Conservation (phyloP, 129 eudicot genomes). For the Apium graveolens region DNA sequence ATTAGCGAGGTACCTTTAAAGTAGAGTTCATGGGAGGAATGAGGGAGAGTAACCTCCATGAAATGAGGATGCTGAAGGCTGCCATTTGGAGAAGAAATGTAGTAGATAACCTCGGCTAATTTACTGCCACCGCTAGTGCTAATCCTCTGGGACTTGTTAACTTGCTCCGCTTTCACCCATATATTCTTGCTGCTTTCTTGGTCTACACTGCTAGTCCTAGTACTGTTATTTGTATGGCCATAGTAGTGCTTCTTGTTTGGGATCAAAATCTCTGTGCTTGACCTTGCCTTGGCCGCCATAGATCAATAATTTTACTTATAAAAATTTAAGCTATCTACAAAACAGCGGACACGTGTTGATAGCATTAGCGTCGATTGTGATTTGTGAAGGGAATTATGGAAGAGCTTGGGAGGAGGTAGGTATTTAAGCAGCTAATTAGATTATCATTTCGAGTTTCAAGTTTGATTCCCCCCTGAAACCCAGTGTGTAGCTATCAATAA, state of each 20-base stretch:
- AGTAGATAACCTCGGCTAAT: conserved; percentile 50
- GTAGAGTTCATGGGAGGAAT: conserved; percentile 40
- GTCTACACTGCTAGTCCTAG: conserved; percentile 11
- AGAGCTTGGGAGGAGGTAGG: not conserved
- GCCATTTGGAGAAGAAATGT: conserved; percentile 49
- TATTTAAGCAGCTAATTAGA: not conserved
- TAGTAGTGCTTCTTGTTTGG: conserved; percentile 4
- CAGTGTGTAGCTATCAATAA: not conserved
- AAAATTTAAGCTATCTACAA: not conserved
- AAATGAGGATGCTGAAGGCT: conserved; percentile 87
- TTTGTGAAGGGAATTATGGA: not conserved
- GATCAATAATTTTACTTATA: not conserved
- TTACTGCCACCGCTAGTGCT: conserved; percentile 5
- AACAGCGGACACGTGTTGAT: not conserved
- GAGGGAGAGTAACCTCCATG: conserved; percentile 52
- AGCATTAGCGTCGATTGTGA: not conserved
- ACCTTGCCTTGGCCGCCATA: conserved; percentile 30
- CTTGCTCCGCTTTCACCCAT: conserved; percentile 8
- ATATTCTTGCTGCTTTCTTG: conserved; percentile 11
- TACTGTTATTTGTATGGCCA: not conserved
- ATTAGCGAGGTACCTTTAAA: conserved; percentile 40
- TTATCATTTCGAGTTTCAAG: not conserved
- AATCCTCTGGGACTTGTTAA: not conserved
- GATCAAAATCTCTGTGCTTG: conserved; percentile 30
- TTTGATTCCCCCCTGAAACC: not conserved